These are phyloP conservation scores for Glarea lozoyensis DNA, from an alignment of 495 filamentous ascomycete species.

Conservation along the genomic window DNA sequence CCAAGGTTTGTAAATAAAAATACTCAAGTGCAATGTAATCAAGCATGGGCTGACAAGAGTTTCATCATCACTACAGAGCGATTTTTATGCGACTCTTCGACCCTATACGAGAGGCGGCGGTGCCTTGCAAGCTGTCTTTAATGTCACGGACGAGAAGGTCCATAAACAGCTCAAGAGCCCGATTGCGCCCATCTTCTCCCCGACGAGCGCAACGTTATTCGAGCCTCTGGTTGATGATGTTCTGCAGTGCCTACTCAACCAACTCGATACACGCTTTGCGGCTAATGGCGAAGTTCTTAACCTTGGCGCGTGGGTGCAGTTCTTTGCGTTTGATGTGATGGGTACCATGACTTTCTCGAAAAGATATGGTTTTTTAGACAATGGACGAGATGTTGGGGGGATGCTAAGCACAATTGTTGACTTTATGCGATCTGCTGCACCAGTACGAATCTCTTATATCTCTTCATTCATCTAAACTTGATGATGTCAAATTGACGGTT, in stretches of 20 bases:
- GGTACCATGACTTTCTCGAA: conserved; percentile 27
- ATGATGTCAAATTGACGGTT: conserved; percentile 17
- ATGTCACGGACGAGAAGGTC: background rate
- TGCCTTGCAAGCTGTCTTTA: background rate
- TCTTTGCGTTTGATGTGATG: conserved; percentile 34
- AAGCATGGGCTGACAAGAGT: background rate
- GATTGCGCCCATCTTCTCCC: background rate
- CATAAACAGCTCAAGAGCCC: background rate
- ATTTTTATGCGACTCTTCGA: background rate
- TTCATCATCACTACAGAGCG: background rate
- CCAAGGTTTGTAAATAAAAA: too few relatives aligned
- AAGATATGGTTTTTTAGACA: conserved; percentile 9
- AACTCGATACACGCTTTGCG: conserved; percentile 5
- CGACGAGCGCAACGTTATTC: background rate
- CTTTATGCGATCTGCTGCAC: background rate
- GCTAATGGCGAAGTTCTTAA: conserved; percentile 11
- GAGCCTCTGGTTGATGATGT: conserved; percentile 25
- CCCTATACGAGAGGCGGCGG: background rate
- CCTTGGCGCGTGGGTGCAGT: conserved; percentile 32
- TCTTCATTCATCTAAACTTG: background rate
- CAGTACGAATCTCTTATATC: too few relatives aligned
- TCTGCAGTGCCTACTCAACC: conserved; percentile 17
- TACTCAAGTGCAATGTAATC: background rate
- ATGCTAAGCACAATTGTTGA: background rate
- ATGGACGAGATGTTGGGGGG: conserved; percentile 1